These are phyloP conservation scores for Yarrowia porcina DNA, from an alignment of 805 yeast genomes.

Conservation along the genomic window DNA sequence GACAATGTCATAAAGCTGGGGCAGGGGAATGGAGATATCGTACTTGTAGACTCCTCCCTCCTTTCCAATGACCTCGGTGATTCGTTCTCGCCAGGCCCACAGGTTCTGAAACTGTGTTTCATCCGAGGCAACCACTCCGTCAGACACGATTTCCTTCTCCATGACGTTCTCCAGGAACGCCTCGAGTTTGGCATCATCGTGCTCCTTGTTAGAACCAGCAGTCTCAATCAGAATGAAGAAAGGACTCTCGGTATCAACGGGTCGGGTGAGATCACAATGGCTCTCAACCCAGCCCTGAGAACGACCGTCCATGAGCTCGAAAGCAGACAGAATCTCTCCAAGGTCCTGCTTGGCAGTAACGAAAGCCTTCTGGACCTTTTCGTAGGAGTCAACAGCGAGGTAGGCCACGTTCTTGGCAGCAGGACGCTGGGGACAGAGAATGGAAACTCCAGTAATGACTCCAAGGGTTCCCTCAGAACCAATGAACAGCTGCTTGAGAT, in stretches of 20 bases:
- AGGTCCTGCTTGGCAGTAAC: conserved; percentile 73
- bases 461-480: conserved; percentile 95
- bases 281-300: conserved; percentile 45
- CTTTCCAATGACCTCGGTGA: conserved; percentile 82
- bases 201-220: conserved; percentile 90
- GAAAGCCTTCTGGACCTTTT: conserved; percentile 79
- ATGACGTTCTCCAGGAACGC: conserved; percentile 75
- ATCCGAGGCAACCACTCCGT: conserved; percentile 95
- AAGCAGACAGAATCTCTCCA: conserved; percentile 84
- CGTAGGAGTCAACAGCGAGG: conserved; percentile 75
- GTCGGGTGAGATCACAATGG: conserved; percentile 59
- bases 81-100: conserved; percentile 95
- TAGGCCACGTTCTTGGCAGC: conserved; percentile 83
- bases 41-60: conserved; percentile 96
- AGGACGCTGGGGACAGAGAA: conserved; percentile 87
- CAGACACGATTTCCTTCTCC: conserved; percentile 81
- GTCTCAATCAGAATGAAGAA: conserved; percentile 92
- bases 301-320: conserved; percentile 89
- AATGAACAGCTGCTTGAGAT: conserved; percentile 84
- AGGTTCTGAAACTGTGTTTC: conserved; percentile 77
- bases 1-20: conserved; percentile 76
- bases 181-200: conserved; percentile 88
- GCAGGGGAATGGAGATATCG: conserved; percentile 88
- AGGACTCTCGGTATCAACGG: conserved; percentile 79
- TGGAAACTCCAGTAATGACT: conserved; percentile 82